Evolutionary conservation across 768 basidiomycete genomes (phyloP).

Genomic region (Xerocomellus dryophilus): DNA sequence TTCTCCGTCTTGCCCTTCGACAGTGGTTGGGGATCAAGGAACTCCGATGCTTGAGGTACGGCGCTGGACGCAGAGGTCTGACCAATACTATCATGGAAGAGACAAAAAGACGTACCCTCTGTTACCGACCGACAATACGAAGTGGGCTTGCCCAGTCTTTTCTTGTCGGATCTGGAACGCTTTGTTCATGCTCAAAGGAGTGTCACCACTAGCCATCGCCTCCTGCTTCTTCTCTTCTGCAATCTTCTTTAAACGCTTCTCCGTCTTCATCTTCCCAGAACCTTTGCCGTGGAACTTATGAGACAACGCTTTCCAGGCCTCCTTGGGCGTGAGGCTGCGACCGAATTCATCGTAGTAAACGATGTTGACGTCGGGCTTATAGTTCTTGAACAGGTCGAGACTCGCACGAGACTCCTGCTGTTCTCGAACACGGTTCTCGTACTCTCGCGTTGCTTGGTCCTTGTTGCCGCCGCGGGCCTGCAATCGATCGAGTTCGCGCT

Average conservation of each 20-base stretch:
- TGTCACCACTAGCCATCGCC: slow-evolving; percentile 94
- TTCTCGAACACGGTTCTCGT: slow-evolving; percentile 89
- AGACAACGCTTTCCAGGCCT: slow-evolving; percentile 97
- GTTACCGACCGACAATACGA: slow-evolving; percentile 92
- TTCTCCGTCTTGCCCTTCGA: slow-evolving; percentile 84
- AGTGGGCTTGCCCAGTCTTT: slow-evolving; percentile 94
- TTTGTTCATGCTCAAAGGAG: slow-evolving; percentile 89
- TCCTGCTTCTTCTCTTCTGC: slow-evolving; percentile 95
- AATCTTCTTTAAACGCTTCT: slow-evolving; percentile 94
- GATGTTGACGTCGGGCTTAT: slow-evolving; percentile 96
- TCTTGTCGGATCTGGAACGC: slow-evolving; percentile 93
- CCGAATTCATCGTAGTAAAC: slow-evolving; percentile 98
- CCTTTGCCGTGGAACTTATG: slow-evolving; percentile 99
- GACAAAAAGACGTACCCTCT: slow-evolving; percentile 59
- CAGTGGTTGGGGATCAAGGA: slow-evolving; percentile 75
- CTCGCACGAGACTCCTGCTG: slow-evolving; percentile 84
- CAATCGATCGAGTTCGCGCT: slow-evolving; percentile 77
- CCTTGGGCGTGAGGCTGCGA: slow-evolving; percentile 81
- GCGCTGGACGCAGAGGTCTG: slow-evolving; percentile 47
- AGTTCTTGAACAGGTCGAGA: slow-evolving; percentile 82
- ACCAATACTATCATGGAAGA: not conserved
- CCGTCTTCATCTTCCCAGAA: slow-evolving; percentile 94
- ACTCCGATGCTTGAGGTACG: slow-evolving; percentile 81
- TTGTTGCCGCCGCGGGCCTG: slow-evolving; percentile 77
- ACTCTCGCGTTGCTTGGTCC: slow-evolving; percentile 92